These are phyloP conservation scores for Jaapia argillacea DNA, from an alignment of 768 basidiomycete species.

Conservation along the genomic window DNA sequence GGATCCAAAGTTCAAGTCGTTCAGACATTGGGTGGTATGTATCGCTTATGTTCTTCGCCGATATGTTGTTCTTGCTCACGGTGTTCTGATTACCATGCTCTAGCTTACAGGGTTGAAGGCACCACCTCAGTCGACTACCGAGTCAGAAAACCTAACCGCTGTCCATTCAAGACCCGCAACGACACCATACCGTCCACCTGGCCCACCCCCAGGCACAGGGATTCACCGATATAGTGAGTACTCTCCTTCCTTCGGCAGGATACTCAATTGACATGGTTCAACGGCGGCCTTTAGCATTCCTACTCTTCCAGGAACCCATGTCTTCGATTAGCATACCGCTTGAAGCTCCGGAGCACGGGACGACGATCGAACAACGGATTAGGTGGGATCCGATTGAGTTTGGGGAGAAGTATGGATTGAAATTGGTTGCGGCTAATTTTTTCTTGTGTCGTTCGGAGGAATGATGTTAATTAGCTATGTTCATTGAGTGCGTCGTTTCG, in stretches of 20 bases:
- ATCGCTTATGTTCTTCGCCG: constrained; percentile 11
- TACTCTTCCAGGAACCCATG: constrained; percentile 51
- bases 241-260: background rate
- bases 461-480: background rate
- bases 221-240: constrained; percentile 47
- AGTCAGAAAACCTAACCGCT: constrained; percentile 24
- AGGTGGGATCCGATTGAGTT: constrained; percentile 49
- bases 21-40: constrained; percentile 22
- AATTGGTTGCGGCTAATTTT: constrained; percentile 50
- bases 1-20: constrained; percentile 15
- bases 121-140: constrained; percentile 19
- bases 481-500: too few relatives aligned
- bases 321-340: constrained; percentile 28
- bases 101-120: constrained; percentile 30
- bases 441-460: constrained; percentile 16
- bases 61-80: too few relatives aligned
- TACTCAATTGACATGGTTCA: constrained; percentile 3
- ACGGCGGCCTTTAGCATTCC: constrained; percentile 29
- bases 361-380: constrained; percentile 31
- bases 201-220: constrained; percentile 42
- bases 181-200: constrained; percentile 49
- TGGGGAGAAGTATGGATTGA: constrained; percentile 38
- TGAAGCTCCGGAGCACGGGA: constrained; percentile 35
- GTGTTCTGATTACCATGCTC: too few relatives aligned
- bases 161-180: constrained; percentile 34